A percentile compares a stretch with the other conserved stretches of the same genome.
These are phyloP conservation scores for Bryum argenteum DNA, from an alignment of 225 moss, liverwort and hornwort genomes.

Conservation along the genomic window DNA sequence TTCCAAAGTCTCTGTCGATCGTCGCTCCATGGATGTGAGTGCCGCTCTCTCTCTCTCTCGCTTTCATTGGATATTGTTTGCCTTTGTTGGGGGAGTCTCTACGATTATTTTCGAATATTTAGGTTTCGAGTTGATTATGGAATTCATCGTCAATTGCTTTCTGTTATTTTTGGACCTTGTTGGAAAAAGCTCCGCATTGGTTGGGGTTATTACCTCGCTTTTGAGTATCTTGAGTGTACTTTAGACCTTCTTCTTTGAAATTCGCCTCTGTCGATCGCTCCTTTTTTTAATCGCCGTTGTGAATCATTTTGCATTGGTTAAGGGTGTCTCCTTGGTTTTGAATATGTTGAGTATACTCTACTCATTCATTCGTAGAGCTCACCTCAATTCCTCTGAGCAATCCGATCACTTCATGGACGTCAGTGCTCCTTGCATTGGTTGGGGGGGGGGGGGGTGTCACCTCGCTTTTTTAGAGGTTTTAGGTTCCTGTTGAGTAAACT, in stretches of 20 bases:
- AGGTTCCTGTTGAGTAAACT: no score
- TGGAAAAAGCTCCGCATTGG: background rate
- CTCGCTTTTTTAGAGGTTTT: no score
- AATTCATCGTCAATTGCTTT: no score
- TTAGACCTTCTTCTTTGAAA: no score
- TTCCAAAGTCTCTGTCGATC: conserved; percentile 31
- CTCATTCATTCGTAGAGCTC: no score
- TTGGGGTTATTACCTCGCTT: background rate
- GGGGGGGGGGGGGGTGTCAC: no score
- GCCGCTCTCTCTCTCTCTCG: background rate
- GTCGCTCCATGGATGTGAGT: conserved; percentile 37
- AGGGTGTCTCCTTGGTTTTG: background rate
- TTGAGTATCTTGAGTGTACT: no score
- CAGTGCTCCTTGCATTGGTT: no score
- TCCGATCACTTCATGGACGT: no score
- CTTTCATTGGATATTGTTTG: background rate
- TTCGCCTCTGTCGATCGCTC: no score
- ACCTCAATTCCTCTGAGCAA: no score
- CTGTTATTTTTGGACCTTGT: background rate
- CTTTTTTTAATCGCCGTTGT: no score
- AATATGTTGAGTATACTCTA: background rate
- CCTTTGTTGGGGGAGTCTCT: background rate
- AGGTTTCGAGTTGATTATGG: background rate
- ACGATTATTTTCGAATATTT: background rate
- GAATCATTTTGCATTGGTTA: background rate